Conservation (phyloP, 2,329 filamentous ascomycete genomes). For the Graphilbum sp. region DNA sequence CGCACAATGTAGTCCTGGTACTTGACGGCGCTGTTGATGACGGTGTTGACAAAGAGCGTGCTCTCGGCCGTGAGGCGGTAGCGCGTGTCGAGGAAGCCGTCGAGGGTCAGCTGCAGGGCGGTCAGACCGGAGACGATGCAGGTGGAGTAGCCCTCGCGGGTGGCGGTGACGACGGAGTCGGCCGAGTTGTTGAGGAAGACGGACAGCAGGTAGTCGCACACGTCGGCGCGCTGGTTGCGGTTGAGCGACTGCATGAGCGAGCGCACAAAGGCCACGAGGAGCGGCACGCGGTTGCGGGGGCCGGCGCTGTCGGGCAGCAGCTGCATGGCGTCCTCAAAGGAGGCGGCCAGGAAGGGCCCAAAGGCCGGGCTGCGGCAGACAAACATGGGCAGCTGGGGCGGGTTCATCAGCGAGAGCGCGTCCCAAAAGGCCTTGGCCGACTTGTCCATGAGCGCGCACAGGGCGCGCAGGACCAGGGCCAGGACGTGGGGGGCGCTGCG, state of each 20-base stretch:
- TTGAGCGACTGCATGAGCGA: conserved; percentile 66
- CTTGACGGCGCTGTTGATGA: conserved; percentile 48
- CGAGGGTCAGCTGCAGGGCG: conserved; percentile 38
- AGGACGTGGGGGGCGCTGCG: conserved; percentile 40
- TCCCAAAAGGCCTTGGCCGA: conserved; percentile 76
- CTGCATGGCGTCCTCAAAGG: conserved; percentile 35
- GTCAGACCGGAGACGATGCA: conserved; percentile 51
- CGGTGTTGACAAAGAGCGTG: conserved; percentile 44
- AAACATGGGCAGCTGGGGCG: conserved; percentile 67
- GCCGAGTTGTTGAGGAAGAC: conserved; percentile 40
- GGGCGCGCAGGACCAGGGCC: conserved; percentile 50
- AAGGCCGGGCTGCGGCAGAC: conserved; percentile 60
- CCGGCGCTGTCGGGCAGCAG: conserved; percentile 2
- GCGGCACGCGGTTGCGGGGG: conserved; percentile 9
- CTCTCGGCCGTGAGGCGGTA: conserved; percentile 18
- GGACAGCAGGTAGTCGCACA: conserved; percentile 62
- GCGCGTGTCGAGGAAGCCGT: conserved; percentile 33
- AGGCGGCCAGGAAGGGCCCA: conserved; percentile 42
- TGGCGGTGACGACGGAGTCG: conserved; percentile 30
- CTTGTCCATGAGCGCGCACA: conserved; percentile 56
- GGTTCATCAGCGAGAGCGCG: conserved; percentile 65
- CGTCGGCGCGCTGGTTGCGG: conserved; percentile 51
- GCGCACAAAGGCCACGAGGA: conserved; percentile 63
- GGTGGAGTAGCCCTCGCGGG: conserved; percentile 38
- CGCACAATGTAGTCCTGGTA: conserved; percentile 43